Conservation (phyloP, 495 filamentous ascomycete genomes). For the Poronia punctata region DNA sequence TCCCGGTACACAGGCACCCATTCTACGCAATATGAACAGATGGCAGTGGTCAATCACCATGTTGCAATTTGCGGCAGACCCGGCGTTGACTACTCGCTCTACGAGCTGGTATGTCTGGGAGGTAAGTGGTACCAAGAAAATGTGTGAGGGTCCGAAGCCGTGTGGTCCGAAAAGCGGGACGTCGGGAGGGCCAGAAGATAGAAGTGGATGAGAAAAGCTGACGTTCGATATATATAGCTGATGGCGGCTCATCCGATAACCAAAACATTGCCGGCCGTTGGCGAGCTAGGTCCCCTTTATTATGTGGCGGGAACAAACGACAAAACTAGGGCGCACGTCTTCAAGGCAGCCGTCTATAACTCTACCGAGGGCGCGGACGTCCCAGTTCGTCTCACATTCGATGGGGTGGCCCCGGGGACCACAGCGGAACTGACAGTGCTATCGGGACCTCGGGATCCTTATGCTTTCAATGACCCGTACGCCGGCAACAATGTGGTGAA, state of each 20-base stretch:
- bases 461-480: constrained; percentile 30
- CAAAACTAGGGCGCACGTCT: constrained; percentile 31
- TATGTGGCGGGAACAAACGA: constrained; percentile 45
- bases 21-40: constrained; percentile 34
- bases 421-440: constrained; percentile 52
- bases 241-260: constrained; percentile 48
- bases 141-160: too few species aligned
- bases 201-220: too few species aligned
- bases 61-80: constrained; percentile 48
- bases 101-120: constrained; percentile 36
- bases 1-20: constrained; percentile 23
- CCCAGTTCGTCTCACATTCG: constrained; percentile 48
- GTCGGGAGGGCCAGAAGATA: too few species aligned
- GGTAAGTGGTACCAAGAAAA: constrained; percentile 37
- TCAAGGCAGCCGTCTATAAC: constrained; percentile 66
- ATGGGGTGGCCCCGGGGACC: constrained; percentile 39
- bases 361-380: constrained; percentile 36
- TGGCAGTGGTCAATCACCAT: constrained; percentile 41
- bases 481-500: constrained; percentile 32
- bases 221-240: constrained; percentile 38
- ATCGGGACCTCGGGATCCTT: constrained; percentile 43
- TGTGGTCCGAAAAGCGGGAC: too few species aligned
- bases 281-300: constrained; percentile 48
- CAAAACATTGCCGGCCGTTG: constrained; percentile 44
- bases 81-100: constrained; percentile 34